Conservation (phyloP, 2,329 filamentous ascomycete species). For the Phoma herbarum region DNA sequence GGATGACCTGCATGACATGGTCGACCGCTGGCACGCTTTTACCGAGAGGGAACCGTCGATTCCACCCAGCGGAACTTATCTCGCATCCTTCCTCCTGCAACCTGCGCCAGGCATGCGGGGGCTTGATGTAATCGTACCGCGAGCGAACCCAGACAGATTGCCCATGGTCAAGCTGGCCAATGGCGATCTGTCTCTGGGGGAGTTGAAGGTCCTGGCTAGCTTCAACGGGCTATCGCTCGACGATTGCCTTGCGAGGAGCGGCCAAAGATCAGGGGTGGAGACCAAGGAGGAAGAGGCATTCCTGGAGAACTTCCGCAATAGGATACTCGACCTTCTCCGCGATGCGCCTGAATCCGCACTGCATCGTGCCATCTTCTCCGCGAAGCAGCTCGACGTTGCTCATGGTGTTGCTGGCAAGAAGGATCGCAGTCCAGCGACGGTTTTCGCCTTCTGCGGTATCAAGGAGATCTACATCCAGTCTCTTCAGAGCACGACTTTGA, state of each 20-base stretch:
- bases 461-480: slow-evolving; percentile 53
- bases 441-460: slow-evolving; percentile 58
- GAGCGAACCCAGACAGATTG: slow-evolving; percentile 52
- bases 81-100: slow-evolving; percentile 53
- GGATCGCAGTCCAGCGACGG: slow-evolving; percentile 43
- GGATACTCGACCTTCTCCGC: slow-evolving; percentile 49
- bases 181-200: slow-evolving; percentile 36
- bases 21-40: slow-evolving; percentile 72
- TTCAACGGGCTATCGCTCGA: slow-evolving; percentile 42
- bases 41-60: slow-evolving; percentile 52
- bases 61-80: slow-evolving; percentile 56
- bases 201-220: slow-evolving; percentile 34
- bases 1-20: slow-evolving; percentile 66
- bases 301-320: slow-evolving; percentile 41
- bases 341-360: slow-evolving; percentile 54
- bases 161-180: slow-evolving; percentile 55
- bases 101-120: slow-evolving; percentile 50
- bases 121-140: slow-evolving; percentile 57
- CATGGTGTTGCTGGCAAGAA: slow-evolving; percentile 39
- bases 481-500: slow-evolving; percentile 37
- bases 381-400: slow-evolving; percentile 49
- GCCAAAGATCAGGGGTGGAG: slow-evolving; percentile 30
- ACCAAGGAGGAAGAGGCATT: slow-evolving; percentile 35
- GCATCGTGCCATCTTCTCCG: slow-evolving; percentile 55
- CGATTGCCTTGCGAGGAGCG: slow-evolving; percentile 45